A percentile compares a stretch with the other conserved stretches of the same genome.
phyloP scores from a whole-genome alignment of 1,284 basidiomycete genomes.

The Ustanciosporium gigantosporum region DNA sequence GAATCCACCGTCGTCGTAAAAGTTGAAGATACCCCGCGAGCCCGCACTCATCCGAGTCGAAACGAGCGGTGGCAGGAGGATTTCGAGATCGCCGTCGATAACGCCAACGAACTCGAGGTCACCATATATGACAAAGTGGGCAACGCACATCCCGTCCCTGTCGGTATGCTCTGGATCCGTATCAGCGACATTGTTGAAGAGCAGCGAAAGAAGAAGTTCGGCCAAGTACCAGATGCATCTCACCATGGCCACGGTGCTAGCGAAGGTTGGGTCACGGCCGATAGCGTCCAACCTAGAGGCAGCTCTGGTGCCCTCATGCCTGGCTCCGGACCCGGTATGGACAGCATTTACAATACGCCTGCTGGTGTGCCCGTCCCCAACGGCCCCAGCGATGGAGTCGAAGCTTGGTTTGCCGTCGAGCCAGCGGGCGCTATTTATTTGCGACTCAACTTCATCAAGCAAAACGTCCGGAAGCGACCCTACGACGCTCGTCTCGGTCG shows the following conservation, averaged over 20 bases:
- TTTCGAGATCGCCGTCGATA: constrained; percentile 94
- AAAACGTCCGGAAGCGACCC: constrained; percentile 81
- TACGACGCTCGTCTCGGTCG: constrained; percentile 86
- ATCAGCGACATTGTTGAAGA: constrained; percentile 95
- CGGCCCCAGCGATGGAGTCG: constrained; percentile 73
- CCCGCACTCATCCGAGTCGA: constrained; percentile 86
- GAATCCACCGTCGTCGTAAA: constrained; percentile 94
- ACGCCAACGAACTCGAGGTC: constrained; percentile 97
- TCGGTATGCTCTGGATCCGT: constrained; percentile 93
- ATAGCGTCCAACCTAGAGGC: constrained; percentile 46
- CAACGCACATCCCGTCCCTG: constrained; percentile 79
- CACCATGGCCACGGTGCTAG: constrained; percentile 46
- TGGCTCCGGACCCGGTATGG: constrained; percentile 9
- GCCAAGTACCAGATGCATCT: constrained; percentile 64
- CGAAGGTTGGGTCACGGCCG: constrained; percentile 58
- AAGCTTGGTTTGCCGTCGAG: constrained; percentile 96
- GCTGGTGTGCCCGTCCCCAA: constrained; percentile 47
- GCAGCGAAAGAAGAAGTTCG: constrained; percentile 84
- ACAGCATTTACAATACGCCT: constrained; percentile 39
- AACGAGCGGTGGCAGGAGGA: constrained; percentile 97
- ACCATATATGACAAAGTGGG: constrained; percentile 89
- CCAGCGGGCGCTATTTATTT: constrained; percentile 84
- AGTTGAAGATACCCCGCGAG: constrained; percentile 91
- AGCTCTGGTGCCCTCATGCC: constrained; percentile 10
- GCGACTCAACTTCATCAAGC: constrained; percentile 56